Evolutionary conservation across 805 yeast species (phyloP).

Genomic region (Metschnikowia gruessii): DNA sequence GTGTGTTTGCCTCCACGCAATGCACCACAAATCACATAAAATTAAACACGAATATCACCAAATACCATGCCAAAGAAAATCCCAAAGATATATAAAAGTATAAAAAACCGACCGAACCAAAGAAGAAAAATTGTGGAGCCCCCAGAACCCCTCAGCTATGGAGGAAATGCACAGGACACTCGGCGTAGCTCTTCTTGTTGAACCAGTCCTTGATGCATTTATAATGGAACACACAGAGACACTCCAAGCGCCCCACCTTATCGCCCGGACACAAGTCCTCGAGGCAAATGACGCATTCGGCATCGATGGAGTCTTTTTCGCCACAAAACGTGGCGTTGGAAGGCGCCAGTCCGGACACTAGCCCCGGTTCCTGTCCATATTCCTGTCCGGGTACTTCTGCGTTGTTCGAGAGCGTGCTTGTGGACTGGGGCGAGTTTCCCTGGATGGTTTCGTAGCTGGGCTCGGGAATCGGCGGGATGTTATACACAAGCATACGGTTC

Average conservation of each 20-base stretch:
- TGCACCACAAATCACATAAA: too few relatives aligned
- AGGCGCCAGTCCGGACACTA: constrained; percentile 15
- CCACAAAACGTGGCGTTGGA: constrained; percentile 11
- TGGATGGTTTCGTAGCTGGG: constrained; percentile 36
- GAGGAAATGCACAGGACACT: constrained; percentile 75
- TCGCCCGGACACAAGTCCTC: constrained; percentile 86
- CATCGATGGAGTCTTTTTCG: constrained; percentile 34
- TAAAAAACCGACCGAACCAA: too few relatives aligned
- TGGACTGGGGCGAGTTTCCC: constrained; percentile 16
- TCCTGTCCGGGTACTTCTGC: constrained; percentile 14
- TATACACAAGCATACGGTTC: constrained; percentile 86
- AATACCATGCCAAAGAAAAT: too few relatives aligned
- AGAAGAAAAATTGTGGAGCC: too few relatives aligned
- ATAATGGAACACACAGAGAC: constrained; percentile 92
- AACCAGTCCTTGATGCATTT: constrained; percentile 92
- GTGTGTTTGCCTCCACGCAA: too few relatives aligned
- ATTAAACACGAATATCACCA: too few relatives aligned
- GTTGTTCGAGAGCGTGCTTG: background rate
- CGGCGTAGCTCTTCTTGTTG: constrained; percentile 75
- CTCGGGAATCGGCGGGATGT: constrained; percentile 46
- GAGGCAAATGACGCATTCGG: constrained; percentile 91
- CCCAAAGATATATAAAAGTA: too few relatives aligned
- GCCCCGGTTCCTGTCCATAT: too few relatives aligned
- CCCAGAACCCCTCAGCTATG: constrained; percentile 23
- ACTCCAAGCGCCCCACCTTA: constrained; percentile 87